A percentile compares a stretch with the other conserved stretches of the same genome.
These are phyloP conservation scores for Sphagnum fallax DNA, from an alignment of 228 moss, liverwort and hornwort species.

Conservation along the genomic window DNA sequence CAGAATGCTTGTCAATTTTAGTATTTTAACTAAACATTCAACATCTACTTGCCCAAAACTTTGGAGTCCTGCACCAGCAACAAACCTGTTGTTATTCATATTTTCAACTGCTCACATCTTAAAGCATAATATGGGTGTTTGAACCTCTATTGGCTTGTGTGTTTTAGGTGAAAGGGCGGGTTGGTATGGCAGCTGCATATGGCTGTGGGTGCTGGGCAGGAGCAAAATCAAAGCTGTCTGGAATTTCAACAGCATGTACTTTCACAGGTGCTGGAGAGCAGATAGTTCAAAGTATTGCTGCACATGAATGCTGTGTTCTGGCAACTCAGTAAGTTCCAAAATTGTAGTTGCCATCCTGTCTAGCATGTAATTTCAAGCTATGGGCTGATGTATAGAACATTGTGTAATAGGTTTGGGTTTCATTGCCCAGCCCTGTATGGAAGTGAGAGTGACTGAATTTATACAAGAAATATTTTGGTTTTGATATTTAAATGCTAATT, in stretches of 20 bases:
- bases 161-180: constrained; percentile 76
- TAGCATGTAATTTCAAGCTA: not conserved
- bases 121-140: too few species aligned
- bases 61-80: too few species aligned
- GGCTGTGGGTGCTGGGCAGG: constrained; percentile 99
- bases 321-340: constrained; percentile 48
- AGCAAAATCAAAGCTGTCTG: constrained; percentile 25
- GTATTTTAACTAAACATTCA: not conserved
- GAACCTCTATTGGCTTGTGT: too few species aligned
- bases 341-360: too few species aligned
- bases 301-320: constrained; percentile 62
- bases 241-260: constrained; percentile 70
- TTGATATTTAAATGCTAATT: too few species aligned
- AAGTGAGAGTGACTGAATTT: not conserved
- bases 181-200: constrained; percentile 90
- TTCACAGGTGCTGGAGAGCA: constrained; percentile 93
- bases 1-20: not conserved
- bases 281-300: constrained; percentile 86
- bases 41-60: too few species aligned
- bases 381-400: not conserved
- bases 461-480: too few species aligned
- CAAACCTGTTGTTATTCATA: too few species aligned
- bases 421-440: not conserved
- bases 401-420: not conserved
- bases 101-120: too few species aligned